phyloP scores from a whole-genome alignment of 129 eudicot genomes.

The Cynara cardunculus region DNA sequence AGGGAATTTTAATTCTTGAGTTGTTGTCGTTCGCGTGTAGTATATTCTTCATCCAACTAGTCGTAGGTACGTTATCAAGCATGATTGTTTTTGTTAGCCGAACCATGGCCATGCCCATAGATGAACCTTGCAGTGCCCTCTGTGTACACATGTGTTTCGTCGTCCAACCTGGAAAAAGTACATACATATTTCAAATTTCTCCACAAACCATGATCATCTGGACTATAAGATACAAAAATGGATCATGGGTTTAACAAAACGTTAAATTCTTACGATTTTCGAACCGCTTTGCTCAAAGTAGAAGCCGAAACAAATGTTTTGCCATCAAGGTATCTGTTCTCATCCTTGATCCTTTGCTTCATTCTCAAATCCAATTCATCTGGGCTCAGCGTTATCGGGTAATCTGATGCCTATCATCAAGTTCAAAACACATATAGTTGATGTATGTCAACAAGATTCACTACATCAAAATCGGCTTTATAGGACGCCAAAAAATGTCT shows the following conservation, averaged over 20 bases:
- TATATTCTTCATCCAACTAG: not conserved
- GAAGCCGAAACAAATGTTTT: constrained; percentile 76
- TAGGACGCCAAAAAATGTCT: not conserved
- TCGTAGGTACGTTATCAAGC: constrained; percentile 2
- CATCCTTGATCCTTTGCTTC: constrained; percentile 74
- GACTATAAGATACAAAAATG: not conserved
- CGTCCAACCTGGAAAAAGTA: constrained; percentile 48
- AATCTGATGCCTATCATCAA: constrained; percentile 67
- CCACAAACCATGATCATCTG: not conserved
- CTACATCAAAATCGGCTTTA: not conserved
- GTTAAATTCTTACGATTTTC: constrained; percentile 63
- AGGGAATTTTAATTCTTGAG: constrained; percentile 5
- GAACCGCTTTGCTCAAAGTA: constrained; percentile 77
- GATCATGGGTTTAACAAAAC: not conserved
- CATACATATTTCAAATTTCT: not conserved
- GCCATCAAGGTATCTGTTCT: constrained; percentile 77
- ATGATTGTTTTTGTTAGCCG: constrained; percentile 21
- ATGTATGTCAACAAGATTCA: not conserved
- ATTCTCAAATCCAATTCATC: constrained; percentile 85
- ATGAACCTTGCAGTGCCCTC: constrained; percentile 77
- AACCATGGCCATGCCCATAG: constrained; percentile 66
- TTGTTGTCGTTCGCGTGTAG: constrained; percentile 11
- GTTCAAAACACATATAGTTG: constrained; percentile 2
- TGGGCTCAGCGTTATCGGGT: constrained; percentile 52
- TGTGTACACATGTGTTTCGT: constrained; percentile 80